Percentiles rank a stretch among this genome's conserved stretches.
phyloP scores from a whole-genome alignment of 768 basidiomycete genomes.

The Russula griseocarnosa region DNA sequence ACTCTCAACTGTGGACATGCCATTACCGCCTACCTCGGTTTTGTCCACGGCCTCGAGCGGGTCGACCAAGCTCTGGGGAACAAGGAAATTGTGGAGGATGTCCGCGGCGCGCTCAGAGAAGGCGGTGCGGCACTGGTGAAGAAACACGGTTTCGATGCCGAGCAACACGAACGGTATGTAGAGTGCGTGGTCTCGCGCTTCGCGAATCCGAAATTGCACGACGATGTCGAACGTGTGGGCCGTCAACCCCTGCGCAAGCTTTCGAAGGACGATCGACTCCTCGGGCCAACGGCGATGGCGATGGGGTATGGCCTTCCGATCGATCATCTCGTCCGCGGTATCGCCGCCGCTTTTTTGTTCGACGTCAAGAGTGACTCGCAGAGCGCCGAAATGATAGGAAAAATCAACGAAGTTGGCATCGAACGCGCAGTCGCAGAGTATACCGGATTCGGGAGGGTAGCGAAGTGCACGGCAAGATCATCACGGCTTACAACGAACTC shows the following conservation, averaged over 20 bases:
- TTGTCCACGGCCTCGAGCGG: constrained; percentile 33
- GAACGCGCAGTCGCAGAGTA: constrained; percentile 33
- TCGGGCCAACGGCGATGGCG: constrained; percentile 39
- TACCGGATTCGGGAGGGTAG: constrained; percentile 33
- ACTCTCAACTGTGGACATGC: constrained; percentile 44
- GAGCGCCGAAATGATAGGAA: constrained; percentile 34
- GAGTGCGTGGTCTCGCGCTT: constrained; percentile 37
- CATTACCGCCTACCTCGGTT: constrained; percentile 40
- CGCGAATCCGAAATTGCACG: constrained; percentile 37
- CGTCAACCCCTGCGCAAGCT: constrained; percentile 42
- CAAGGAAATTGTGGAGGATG: constrained; percentile 32
- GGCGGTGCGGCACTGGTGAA: constrained; percentile 37
- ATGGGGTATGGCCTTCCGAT: constrained; percentile 34
- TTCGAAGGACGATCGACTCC: constrained; percentile 35
- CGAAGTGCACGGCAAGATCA: constrained; percentile 29
- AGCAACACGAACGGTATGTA: constrained; percentile 35
- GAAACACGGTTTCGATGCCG: constrained; percentile 32
- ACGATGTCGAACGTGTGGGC: constrained; percentile 39
- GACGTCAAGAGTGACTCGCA: constrained; percentile 36
- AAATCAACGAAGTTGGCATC: constrained; percentile 33
- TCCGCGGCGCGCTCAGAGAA: constrained; percentile 37
- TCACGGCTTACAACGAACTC: constrained; percentile 30
- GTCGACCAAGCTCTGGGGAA: constrained; percentile 37
- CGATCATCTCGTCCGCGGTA: constrained; percentile 35
- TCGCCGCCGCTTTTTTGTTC: constrained; percentile 39